Evolutionary conservation across 108 stramenopile genomes (phyloP), one percentile per base, ranked within the genome.

Genomic region (Epithemia pelagica): DNA sequence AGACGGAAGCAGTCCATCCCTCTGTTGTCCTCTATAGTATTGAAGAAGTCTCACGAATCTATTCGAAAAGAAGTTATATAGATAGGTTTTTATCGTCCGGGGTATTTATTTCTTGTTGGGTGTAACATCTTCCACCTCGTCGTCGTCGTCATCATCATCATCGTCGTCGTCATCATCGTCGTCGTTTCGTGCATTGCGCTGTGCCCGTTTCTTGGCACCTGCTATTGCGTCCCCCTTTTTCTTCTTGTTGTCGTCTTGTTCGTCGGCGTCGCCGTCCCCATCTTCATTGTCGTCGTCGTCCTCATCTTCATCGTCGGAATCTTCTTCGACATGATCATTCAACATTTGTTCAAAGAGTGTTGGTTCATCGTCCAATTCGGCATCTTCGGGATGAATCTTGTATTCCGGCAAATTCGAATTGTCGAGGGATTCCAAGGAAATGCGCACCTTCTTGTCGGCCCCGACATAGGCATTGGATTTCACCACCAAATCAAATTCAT

Each of bases 261-360:
- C 87, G 28, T 83, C 84, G 59, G 88, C 88, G 56, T 87, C 83
- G 60, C 84, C 77, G 32, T 81, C 83, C 10, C 80, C 75, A 30
- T 79, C 82, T 15, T 79, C 86, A 5, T 71, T 74, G 22, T 85
- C 85, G 28, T 83, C 84, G 59, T 90, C 88, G 59, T 87, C 85
- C 57, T 86, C 84, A 57, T 86, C 85, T 18, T 91, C 90, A 31
- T 80, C 80, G 62, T 89, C 88, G 28, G 67, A 74, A 46, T 97
- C 96, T 52, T 93, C 83, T 64, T 95, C 95, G 65, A 92, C 81
- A 54, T 96, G 92, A 25, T 85, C 90, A 55, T 90, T 92, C 84
- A 96, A 74, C 81, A 97, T 89, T 67, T 95, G 89, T 79, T 99
- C 98, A 74, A 99, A 99, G 75, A 99, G 71, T 0, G 98, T 98